Base-by-base conservation (phyloP, 192 early-diverging fungal genomes). In the Rhizophlyctis rosea region DNA sequence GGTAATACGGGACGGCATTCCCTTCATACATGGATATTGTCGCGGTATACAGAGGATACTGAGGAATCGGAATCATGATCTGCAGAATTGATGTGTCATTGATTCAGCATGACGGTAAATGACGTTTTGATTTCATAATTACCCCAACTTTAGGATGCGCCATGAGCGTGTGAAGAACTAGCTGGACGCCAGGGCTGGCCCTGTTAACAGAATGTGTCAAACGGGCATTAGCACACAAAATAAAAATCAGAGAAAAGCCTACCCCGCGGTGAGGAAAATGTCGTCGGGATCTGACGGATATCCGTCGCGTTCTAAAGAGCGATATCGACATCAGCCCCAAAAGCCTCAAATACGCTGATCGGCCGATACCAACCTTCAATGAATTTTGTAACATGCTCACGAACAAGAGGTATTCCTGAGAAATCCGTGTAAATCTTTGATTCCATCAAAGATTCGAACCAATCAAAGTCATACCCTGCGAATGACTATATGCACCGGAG, bases 1-100 rank as follows among this genome's bases (percentile, higher is more conserved):
- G 71, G 58, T 90, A 95, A 76, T 99, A 99, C 25, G 89, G 93
- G 3, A 98, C 92, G 29, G 88, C 84, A 7, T 85, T 79, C n/a
- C 91, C 94, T 62, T 91, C 79, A 65, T 90, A 83, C 23, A 94
- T 81, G 1, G 90, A 83, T 49, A 99, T 79, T 0, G 92, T 89
- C 29, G 95, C 96, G 11, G 91, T 91, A 81, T 99, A 99, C 29
- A 99, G 86, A 52, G 96, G 96, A 68, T 99, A 99, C 70, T 99
- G 96, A 34, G 96, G 96, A 54, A 99, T 94, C 25, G 96, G 96
- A 65, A 98, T 98, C 95, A 99, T 93, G 69, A 99, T 90, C 72
- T 76, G 35, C 16, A 31, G 49, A 73, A n/a, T 9, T 29, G 14
- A 27, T 30, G 27, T 5, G 11, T 62, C 34, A 65, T 21, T 54